phyloP scores from a whole-genome alignment of 768 basidiomycete genomes.

The Sporobolomyces roseus region DNA sequence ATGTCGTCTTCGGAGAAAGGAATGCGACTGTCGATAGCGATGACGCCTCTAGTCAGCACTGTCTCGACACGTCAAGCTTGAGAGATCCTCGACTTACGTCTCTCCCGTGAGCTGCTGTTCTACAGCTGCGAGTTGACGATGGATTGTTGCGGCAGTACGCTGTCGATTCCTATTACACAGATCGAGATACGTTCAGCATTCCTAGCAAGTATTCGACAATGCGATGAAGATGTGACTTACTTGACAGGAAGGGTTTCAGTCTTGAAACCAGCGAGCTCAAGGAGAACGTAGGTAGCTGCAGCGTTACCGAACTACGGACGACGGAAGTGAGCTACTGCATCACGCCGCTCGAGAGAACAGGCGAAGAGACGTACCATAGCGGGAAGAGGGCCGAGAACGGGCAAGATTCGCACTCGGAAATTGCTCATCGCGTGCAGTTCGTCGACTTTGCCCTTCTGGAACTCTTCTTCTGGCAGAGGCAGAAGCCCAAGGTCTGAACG shows the following conservation, averaged over 20 bases:
- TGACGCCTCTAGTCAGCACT: not conserved
- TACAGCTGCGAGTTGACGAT: slow-evolving; percentile 31
- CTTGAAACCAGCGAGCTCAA: slow-evolving; percentile 76
- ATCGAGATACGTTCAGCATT: not conserved
- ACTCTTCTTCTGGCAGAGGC: slow-evolving; percentile 87
- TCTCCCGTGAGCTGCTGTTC: slow-evolving; percentile 37
- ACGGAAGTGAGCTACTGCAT: no score
- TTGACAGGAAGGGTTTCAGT: slow-evolving; percentile 85
- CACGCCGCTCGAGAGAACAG: no score
- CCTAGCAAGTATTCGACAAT: not conserved
- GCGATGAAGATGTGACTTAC: slow-evolving; percentile 55
- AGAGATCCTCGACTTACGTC: slow-evolving; percentile 7
- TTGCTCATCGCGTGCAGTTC: slow-evolving; percentile 87
- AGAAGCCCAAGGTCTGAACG: slow-evolving; percentile 73
- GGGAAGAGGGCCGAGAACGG: slow-evolving; percentile 65
- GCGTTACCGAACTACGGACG: slow-evolving; percentile 86
- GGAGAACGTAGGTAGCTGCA: slow-evolving; percentile 80
- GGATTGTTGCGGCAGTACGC: slow-evolving; percentile 33
- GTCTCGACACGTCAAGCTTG: not conserved
- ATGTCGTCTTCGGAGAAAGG: slow-evolving; percentile 80
- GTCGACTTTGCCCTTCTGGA: slow-evolving; percentile 78
- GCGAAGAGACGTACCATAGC: slow-evolving; percentile 34
- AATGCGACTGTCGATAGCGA: slow-evolving; percentile 56
- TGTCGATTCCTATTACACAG: slow-evolving; percentile 32
- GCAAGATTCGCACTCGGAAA: slow-evolving; percentile 87